Base-by-base conservation (phyloP, 2,329 filamentous ascomycete genomes). In the Diaporthe ampelina region DNA sequence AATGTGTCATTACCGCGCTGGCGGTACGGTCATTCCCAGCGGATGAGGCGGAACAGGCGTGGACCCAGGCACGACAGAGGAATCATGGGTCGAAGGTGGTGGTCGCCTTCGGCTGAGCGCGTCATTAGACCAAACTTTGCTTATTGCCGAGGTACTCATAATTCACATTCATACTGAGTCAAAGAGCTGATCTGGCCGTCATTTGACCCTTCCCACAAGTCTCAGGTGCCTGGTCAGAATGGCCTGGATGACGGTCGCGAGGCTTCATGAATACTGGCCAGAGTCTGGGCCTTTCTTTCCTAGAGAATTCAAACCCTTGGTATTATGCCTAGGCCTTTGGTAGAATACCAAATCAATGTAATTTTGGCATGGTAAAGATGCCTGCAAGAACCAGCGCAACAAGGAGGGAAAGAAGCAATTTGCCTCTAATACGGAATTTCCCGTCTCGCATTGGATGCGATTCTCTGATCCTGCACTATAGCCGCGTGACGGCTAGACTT, bases 11-110 rank as follows among this genome's bases (percentile, higher is more conserved):
- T 3, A 15, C 50, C 9, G 15, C 45, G 11, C 29, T 52, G 13
- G 21, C 45, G 17, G 63, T 67, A 52, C 24, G n/a, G 15, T 26
- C 45, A 37, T 67, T 52, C 7, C 32, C 21, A 9, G 19, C 35
- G 19, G 45, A 52, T 11, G 29, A 67, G 43, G 63, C 45, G 13
- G 63, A 52, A 6, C 63, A 67, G 26, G 63, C 63, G 24, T 67
- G 63, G 63, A 8, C 45, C 24, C 21, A 52, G 11, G 63, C 63
- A 4, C 45, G 29, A 11, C 4, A 19, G 45, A 67, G 63, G 17
- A 52, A 52, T 67, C 63, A 48, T 1, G 63, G 63, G 9, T 19
- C 8, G 1, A 67, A 67, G 45, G 45, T 52, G 11, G 63, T 52
- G 2, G 21, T 67, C 7, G 26, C 17, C 4, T 52, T 67, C 8